A percentile compares a stretch with the other conserved stretches of the same genome.
These are phyloP conservation scores for Solanum hybrid DNA, from an alignment of 305 asterid genomes.

Conservation along the genomic window DNA sequence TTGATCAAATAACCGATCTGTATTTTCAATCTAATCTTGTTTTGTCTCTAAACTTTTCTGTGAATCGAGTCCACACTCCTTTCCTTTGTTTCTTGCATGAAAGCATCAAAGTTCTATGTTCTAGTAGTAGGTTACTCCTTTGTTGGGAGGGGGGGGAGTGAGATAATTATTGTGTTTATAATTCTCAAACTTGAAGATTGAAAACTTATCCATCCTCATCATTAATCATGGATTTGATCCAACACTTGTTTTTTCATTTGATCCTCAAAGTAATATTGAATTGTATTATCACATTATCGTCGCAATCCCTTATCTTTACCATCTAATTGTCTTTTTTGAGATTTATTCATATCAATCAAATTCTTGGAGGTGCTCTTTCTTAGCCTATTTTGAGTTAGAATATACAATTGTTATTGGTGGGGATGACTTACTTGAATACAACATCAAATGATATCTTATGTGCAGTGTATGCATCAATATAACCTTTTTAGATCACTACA, in stretches of 20 bases:
- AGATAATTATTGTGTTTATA: too few species aligned
- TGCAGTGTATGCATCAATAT: too few species aligned
- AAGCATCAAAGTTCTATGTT: neutral
- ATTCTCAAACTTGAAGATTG: neutral
- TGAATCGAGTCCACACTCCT: neutral
- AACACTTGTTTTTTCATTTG: neutral
- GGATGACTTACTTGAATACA: neutral
- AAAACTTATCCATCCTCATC: neutral
- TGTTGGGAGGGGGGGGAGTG: neutral
- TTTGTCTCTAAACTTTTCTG: neutral
- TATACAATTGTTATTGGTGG: neutral
- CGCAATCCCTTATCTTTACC: neutral
- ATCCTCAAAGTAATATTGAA: neutral
- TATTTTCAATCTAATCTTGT: neutral
- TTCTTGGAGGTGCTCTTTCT: neutral
- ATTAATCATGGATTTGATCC: too few species aligned
- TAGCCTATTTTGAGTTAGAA: neutral
- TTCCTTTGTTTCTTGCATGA: neutral
- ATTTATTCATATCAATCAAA: too few species aligned
- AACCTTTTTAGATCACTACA: too few species aligned
- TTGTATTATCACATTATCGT: neutral
- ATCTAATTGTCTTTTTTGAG: neutral
- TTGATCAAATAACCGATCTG: neutral
- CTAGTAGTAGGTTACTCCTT: neutral
- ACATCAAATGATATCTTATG: neutral